Evolutionary conservation across 768 basidiomycete genomes (phyloP).

Genomic region (Leccinum disarticulatum): DNA sequence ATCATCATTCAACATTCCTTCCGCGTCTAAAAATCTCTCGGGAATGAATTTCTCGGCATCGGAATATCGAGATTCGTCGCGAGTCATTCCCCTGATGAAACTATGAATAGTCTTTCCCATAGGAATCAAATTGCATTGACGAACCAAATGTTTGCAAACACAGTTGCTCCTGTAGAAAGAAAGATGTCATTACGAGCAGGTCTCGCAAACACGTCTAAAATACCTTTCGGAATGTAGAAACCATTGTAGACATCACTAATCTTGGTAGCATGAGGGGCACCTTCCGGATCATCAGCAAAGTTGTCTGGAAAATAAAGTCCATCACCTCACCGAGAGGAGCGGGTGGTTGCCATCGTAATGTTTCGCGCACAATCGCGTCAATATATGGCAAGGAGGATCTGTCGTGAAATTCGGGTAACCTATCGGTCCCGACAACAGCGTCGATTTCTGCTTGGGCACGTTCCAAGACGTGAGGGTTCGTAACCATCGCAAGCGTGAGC

Average conservation of each 20-base stretch:
- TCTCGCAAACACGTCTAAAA: not conserved
- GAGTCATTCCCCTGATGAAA: slow-evolving; percentile 18
- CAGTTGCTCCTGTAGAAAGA: slow-evolving; percentile 7
- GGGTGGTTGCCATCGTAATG: slow-evolving; percentile 11
- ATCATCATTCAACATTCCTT: slow-evolving; percentile 13
- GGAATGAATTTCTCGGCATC: slow-evolving; percentile 16
- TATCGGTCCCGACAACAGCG: slow-evolving; percentile 5
- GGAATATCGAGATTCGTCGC: slow-evolving; percentile 20
- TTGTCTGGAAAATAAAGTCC: not conserved
- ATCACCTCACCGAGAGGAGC: slow-evolving; percentile 2
- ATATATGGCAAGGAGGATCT: slow-evolving; percentile 10
- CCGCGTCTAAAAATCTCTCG: slow-evolving; percentile 11
- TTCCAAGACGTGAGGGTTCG: slow-evolving; percentile 10
- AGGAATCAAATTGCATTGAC: not conserved
- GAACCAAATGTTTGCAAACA: slow-evolving; percentile 19
- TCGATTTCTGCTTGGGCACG: slow-evolving; percentile 15
- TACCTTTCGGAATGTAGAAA: slow-evolving; percentile 53
- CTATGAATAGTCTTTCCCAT: not conserved
- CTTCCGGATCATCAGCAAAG: slow-evolving; percentile 2
- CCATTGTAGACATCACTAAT: slow-evolving; percentile 42
- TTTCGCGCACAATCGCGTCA: slow-evolving; percentile 13
- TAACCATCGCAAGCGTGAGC: slow-evolving; percentile 15
- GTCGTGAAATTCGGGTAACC: slow-evolving; percentile 11
- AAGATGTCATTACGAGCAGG: not conserved
- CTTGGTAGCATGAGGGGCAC: slow-evolving; percentile 25